These are phyloP conservation scores for Letharia columbiana DNA, from an alignment of 495 filamentous ascomycete genomes.

Conservation along the genomic window DNA sequence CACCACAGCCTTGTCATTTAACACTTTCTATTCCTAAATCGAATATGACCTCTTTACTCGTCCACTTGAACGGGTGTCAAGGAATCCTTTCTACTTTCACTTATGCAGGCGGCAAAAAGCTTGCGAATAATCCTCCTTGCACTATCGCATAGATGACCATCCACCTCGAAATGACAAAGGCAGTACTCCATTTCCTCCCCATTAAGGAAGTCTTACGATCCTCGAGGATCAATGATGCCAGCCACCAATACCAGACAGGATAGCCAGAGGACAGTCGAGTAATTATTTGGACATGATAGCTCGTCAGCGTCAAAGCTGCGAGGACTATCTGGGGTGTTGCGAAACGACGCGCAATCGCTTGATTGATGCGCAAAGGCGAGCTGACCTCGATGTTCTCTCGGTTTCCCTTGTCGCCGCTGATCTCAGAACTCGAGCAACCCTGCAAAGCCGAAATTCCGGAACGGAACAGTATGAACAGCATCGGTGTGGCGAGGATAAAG, in stretches of 20 bases:
- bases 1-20: conserved; percentile 10
- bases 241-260: conserved; percentile 81
- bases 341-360: conserved; percentile 43
- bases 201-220: conserved; percentile 21
- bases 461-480: conserved; percentile 56
- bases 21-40: neutral
- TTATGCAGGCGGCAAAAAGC: conserved; percentile 84
- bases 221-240: conserved; percentile 41
- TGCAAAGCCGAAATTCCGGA: conserved; percentile 47
- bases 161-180: conserved; percentile 42
- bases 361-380: neutral
- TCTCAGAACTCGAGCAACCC: neutral
- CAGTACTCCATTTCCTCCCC: conserved; percentile 29
- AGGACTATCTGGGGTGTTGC: conserved; percentile 67
- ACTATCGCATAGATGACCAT: conserved; percentile 76
- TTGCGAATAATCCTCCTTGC: conserved; percentile 76
- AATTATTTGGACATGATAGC: conserved; percentile 89
- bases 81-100: neutral
- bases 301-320: conserved; percentile 60
- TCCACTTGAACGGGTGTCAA: neutral
- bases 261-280: conserved; percentile 82
- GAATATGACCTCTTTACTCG: neutral
- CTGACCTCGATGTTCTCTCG: neutral
- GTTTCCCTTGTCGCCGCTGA: neutral
- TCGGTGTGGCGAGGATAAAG: conserved; percentile 73